phyloP scores from a whole-genome alignment of 352 stramenopile genomes.

The Pythium guiyangense region DNA sequence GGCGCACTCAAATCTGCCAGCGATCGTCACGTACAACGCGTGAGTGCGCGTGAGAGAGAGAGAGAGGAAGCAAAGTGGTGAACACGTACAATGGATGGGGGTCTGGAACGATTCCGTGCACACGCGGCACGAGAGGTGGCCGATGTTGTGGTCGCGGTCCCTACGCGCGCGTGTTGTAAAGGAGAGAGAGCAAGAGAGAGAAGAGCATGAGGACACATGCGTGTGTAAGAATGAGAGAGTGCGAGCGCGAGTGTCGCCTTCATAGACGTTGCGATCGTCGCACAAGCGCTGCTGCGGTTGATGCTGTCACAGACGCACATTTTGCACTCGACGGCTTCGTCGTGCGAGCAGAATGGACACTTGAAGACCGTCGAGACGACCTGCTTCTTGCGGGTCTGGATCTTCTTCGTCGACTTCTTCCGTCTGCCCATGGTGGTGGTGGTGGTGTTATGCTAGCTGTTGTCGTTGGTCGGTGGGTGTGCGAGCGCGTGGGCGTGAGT shows the following conservation, averaged over 20 bases:
- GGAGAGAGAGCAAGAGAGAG: slow-evolving; percentile 2
- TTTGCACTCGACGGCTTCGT: slow-evolving; percentile 91
- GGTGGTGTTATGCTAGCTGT: too few species aligned
- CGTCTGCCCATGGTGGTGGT: slow-evolving; percentile 77
- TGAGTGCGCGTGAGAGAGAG: not conserved
- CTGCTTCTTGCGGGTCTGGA: slow-evolving; percentile 92
- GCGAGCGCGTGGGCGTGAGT: not conserved
- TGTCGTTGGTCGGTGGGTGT: not conserved
- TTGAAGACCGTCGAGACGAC: slow-evolving; percentile 94
- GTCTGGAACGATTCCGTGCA: slow-evolving; percentile 96
- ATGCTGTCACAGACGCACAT: slow-evolving; percentile 40
- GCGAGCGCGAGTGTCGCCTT: not conserved
- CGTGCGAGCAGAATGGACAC: slow-evolving; percentile 92
- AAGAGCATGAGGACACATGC: not conserved
- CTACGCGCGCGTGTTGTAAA: too few species aligned
- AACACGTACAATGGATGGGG: slow-evolving; percentile 88
- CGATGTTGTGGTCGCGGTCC: slow-evolving; percentile 88
- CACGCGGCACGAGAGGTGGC: slow-evolving; percentile 92
- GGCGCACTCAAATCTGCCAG: slow-evolving; percentile 94
- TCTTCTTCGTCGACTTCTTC: slow-evolving; percentile 93
- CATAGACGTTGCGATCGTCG: not conserved
- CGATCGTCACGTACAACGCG: too few species aligned
- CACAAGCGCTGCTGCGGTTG: not conserved
- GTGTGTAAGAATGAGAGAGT: not conserved
- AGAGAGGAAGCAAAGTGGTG: not conserved